Evolutionary conservation across 2,329 filamentous ascomycete genomes (phyloP), one percentile per base, ranked within the genome.

Genomic region (Berkeleyomyces basicola): DNA sequence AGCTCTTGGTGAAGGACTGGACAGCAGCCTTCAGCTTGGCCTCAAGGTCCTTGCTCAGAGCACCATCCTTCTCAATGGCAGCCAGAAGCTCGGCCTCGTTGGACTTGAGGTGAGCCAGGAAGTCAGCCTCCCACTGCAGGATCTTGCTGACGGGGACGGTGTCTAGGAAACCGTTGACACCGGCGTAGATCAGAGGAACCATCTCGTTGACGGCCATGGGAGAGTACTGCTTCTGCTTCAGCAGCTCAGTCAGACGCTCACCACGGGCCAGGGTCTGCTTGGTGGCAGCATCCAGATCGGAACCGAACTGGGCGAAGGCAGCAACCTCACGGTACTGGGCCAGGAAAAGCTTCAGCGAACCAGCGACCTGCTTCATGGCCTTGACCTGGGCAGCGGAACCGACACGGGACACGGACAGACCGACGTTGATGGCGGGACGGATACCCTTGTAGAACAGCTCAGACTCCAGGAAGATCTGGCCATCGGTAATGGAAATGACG

Each of bases 371-470:
- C 86, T 99, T 99, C 93, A 99, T 99, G 80, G 93, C 91, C 89
- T 97, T 99, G 78, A 97, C 85, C 85, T 99, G 93, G 75, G 93
- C 93, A 76, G 93, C 90, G 74, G 93, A 99, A 77, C 93, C 93
- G 86, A 99, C 93, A 89, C 93, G 93, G 71, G 93, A 99, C 72
- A 99, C 93, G 73, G 93, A 99, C 71, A 99, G 89, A 93, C 93
- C 93, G 88, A 99, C 93, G 85, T 99, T 99, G 79, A 99, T 99
- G 81, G 93, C 93, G 72, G 93, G 93, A 75, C 93, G 92, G 79
- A 99, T 81, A 95, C 93, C 93, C 89, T 99, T 99, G 90, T 96
- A 97, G 88, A 97, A 99, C 69, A 97, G 84, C 79, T 99, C 93
- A 70, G 92, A 79, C 81, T 99, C 93, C 82, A 99, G 84, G 89